These are phyloP conservation scores for Candida dajiaensis DNA, from an alignment of 805 yeast genomes.

Conservation along the genomic window DNA sequence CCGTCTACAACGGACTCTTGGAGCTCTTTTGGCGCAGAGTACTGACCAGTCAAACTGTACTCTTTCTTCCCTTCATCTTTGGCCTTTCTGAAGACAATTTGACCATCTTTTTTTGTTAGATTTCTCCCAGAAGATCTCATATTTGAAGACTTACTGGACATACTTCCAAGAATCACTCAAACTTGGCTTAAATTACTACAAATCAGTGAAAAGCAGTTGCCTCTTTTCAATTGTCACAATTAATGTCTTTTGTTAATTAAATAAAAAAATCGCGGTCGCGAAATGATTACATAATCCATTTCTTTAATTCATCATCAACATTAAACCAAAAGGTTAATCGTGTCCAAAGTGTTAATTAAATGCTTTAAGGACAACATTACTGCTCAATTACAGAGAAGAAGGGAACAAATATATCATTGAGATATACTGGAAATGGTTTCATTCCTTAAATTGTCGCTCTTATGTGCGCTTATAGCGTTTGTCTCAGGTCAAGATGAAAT, in stretches of 20 bases:
- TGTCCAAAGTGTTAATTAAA: not conserved
- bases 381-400: not conserved
- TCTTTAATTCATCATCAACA: not conserved
- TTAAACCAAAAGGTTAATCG: not conserved
- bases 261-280: no score
- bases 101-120: not conserved
- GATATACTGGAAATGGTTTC: not conserved
- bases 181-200: no score
- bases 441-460: not conserved
- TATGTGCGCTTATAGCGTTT: not conserved
- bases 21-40: slow-evolving; percentile 34
- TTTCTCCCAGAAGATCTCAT: not conserved
- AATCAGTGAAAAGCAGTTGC: no score
- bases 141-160: not conserved
- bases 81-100: not conserved
- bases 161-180: not conserved
- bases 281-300: not conserved
- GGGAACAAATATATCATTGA: no score
- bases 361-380: not conserved
- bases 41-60: slow-evolving; percentile 31
- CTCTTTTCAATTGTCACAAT: no score
- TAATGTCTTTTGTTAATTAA: no score
- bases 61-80: not conserved
- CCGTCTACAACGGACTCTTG: slow-evolving; percentile 23
- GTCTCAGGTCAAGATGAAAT: not conserved